Conservation (phyloP, 2,329 filamentous ascomycete genomes). For the Colletotrichum gigasporum region DNA sequence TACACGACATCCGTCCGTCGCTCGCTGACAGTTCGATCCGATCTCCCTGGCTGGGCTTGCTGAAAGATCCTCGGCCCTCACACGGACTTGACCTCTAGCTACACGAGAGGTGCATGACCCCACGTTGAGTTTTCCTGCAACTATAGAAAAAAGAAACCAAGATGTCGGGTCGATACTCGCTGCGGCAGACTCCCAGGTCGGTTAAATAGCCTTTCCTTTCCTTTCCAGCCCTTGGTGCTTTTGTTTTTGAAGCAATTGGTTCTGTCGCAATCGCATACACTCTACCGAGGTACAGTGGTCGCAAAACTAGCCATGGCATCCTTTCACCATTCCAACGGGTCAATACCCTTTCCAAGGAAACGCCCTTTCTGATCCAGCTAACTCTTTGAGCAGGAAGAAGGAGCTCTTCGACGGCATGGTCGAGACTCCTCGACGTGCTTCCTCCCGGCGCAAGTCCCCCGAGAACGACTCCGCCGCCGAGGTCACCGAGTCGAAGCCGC, state of each 20-base stretch:
- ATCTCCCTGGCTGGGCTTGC: constrained; percentile 9
- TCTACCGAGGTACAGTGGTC: background rate
- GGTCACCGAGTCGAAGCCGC: constrained; percentile 20
- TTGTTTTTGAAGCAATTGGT: constrained; percentile 1
- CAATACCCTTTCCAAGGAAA: background rate
- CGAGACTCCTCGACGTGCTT: constrained; percentile 61
- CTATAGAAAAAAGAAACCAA: constrained; percentile 31
- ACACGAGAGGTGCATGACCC: constrained; percentile 32
- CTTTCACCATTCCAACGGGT: background rate
- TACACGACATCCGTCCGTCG: background rate
- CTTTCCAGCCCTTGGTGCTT: no score
- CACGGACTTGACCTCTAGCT: constrained; percentile 22
- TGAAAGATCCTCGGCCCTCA: constrained; percentile 11
- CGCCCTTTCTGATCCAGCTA: background rate
- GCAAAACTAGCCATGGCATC: background rate
- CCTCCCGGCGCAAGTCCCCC: constrained; percentile 60
- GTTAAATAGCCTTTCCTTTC: constrained; percentile 9
- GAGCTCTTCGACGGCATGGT: constrained; percentile 70
- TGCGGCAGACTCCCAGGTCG: constrained; percentile 50
- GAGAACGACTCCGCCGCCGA: constrained; percentile 25
- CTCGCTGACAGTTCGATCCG: background rate
- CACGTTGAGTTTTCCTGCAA: constrained; percentile 9
- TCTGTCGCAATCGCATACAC: background rate
- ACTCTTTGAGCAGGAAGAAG: constrained; percentile 58
- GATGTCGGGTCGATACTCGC: constrained; percentile 50